Evolutionary conservation across 2,329 filamentous ascomycete species (phyloP).

Genomic region (Macroventuria anomochaeta): DNA sequence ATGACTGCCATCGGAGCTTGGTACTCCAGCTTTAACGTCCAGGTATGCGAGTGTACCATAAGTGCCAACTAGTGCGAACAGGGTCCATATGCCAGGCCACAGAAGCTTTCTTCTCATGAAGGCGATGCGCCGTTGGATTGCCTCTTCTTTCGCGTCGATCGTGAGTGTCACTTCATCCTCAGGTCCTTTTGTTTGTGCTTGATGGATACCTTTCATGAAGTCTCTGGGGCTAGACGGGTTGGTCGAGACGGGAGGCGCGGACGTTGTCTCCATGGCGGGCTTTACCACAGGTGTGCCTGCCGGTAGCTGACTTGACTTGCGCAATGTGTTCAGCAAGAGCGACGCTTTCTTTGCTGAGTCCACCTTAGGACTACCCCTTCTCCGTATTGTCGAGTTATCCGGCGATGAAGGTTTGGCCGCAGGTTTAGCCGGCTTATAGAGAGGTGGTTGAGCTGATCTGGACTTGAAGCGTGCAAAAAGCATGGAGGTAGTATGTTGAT

Average conservation of each 20-base stretch:
- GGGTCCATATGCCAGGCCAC: slow-evolving; percentile 23
- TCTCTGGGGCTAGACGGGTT: not conserved
- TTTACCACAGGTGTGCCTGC: not conserved
- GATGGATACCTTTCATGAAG: not conserved
- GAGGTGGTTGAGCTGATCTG: not conserved
- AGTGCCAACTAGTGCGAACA: slow-evolving; percentile 16
- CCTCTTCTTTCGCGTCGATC: slow-evolving; percentile 5
- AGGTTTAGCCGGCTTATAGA: not conserved
- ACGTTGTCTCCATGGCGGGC: not conserved
- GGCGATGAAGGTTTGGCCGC: not conserved
- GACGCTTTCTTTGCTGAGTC: slow-evolving; percentile 3
- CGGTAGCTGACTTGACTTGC: not conserved
- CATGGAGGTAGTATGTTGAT: not conserved
- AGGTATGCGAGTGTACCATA: slow-evolving; percentile 19
- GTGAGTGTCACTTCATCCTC: not conserved
- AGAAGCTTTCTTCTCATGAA: slow-evolving; percentile 14
- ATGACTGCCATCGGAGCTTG: slow-evolving; percentile 1
- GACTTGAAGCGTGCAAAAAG: slow-evolving; percentile 4
- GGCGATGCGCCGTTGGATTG: slow-evolving; percentile 10
- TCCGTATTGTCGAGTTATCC: not conserved
- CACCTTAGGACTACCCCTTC: not conserved
- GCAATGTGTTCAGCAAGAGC: not conserved
- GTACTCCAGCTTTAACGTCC: slow-evolving; percentile 11
- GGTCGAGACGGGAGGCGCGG: not conserved
- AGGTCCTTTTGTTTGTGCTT: not conserved